phyloP scores from a whole-genome alignment of 306 rosid species.

The Rosa lucieae region DNA sequence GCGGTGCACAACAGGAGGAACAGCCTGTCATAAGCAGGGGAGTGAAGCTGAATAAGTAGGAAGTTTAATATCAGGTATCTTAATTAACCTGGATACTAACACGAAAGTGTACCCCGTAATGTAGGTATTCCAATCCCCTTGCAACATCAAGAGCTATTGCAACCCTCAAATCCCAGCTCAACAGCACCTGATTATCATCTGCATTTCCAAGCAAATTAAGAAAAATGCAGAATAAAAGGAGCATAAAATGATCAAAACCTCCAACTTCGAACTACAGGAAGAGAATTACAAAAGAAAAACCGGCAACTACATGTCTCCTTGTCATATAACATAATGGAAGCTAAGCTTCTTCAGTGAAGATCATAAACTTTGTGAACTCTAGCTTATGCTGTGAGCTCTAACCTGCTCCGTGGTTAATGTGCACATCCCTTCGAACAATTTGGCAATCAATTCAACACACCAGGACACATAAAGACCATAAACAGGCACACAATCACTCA shows the following conservation, averaged over 20 bases:
- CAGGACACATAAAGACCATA: background rate
- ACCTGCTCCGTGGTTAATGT: background rate
- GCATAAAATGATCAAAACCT: background rate
- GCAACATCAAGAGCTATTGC: conserved; percentile 22
- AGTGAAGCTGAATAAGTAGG: conserved; percentile 3
- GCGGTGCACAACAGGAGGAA: conserved; percentile 19
- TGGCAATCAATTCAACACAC: background rate
- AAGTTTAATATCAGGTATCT: background rate
- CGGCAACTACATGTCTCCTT: background rate
- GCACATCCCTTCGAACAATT: background rate
- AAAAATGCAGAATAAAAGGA: background rate
- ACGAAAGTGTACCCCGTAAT: conserved; percentile 11
- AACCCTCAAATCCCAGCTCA: conserved; percentile 26
- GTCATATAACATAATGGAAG: background rate
- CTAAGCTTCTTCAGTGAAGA: background rate
- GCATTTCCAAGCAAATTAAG: background rate
- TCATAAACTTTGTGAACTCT: background rate
- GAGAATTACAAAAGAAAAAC: background rate
- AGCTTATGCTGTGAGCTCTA: background rate
- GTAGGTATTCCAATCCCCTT: conserved; percentile 21
- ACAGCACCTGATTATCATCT: conserved; percentile 8
- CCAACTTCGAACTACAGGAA: no score
- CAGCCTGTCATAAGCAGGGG: conserved; percentile 4
- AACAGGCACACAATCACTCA: background rate
- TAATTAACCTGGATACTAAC: background rate